phyloP scores from a whole-genome alignment of 1,284 basidiomycete species.

The Boletus semigastroideus region DNA sequence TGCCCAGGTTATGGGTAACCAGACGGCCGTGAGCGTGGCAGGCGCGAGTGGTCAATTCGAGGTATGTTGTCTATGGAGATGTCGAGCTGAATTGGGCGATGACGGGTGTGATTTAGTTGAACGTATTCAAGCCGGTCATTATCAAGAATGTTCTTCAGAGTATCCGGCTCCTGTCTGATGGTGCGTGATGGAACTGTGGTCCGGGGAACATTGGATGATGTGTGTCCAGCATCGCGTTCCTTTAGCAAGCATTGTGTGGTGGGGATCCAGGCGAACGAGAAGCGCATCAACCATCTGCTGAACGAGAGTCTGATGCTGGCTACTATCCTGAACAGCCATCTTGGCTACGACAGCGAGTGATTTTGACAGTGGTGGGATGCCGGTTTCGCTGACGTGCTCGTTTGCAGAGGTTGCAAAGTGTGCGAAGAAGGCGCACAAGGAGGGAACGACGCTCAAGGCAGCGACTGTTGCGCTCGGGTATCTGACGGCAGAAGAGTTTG shows the following conservation, averaged over 20 bases:
- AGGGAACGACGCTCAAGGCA: constrained; percentile 95
- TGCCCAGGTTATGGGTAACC: constrained; percentile 98
- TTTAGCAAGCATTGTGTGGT: constrained; percentile 98
- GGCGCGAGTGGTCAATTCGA: constrained; percentile 98
- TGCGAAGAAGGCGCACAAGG: constrained; percentile 99
- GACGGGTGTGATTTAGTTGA: constrained; percentile 56
- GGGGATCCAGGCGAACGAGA: constrained; percentile 95
- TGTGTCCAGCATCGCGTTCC: constrained; percentile 67
- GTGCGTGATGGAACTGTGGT: constrained; percentile 38
- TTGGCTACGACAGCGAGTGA: constrained; percentile 91
- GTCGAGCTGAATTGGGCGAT: constrained; percentile 2
- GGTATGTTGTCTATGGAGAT: constrained; percentile 40
- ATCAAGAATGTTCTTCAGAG: constrained; percentile 98
- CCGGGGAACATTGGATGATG: background rate
- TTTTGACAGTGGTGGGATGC: background rate
- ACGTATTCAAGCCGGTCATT: constrained; percentile 99
- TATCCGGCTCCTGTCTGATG: constrained; percentile 92
- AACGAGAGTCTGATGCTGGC: constrained; percentile 98
- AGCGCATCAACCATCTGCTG: constrained; percentile 84
- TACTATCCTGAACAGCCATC: constrained; percentile 89
- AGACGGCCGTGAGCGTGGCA: constrained; percentile 90
- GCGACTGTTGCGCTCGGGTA: constrained; percentile 88
- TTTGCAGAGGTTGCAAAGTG: constrained; percentile 90
- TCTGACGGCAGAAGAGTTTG: constrained; percentile 91
- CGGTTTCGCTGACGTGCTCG: constrained; percentile 6